phyloP scores from a whole-genome alignment of 1,284 basidiomycete genomes.

The Thecaphora thlaspeos region DNA sequence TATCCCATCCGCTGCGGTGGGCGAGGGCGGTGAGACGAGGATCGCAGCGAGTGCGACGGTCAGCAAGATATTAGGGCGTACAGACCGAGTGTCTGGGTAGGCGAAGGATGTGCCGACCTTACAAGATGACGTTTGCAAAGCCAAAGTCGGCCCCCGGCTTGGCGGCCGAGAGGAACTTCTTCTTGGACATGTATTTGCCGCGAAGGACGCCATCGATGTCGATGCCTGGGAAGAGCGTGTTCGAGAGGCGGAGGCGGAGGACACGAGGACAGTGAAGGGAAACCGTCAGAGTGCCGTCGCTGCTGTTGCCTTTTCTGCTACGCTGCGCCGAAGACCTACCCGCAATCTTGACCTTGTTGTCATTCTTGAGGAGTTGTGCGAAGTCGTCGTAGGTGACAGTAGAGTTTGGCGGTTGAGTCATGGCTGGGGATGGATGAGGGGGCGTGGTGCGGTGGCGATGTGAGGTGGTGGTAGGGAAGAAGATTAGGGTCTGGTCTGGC shows the following conservation, averaged over 20 bases:
- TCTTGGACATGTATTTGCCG: slow-evolving; percentile 91
- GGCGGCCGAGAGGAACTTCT: slow-evolving; percentile 85
- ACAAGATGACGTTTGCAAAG: slow-evolving; percentile 46
- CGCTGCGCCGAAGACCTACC: slow-evolving; percentile 62
- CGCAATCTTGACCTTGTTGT: slow-evolving; percentile 87
- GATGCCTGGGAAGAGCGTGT: slow-evolving; percentile 13
- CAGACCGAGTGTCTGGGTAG: too few species aligned
- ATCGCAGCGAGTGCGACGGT: slow-evolving; percentile 1
- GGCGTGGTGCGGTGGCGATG: too few species aligned
- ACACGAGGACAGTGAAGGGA: neutral
- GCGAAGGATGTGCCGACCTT: too few species aligned
- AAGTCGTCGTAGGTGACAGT: slow-evolving; percentile 31
- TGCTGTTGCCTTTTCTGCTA: neutral
- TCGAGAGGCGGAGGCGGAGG: neutral
- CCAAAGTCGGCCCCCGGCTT: slow-evolving; percentile 67
- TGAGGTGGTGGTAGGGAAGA: too few species aligned
- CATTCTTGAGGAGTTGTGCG: slow-evolving; percentile 62
- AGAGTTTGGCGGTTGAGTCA: too few species aligned
- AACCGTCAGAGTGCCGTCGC: too few species aligned
- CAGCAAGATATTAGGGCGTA: too few species aligned
- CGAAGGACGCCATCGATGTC: slow-evolving; percentile 78
- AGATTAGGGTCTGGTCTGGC: too few species aligned
- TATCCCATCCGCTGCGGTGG: slow-evolving; percentile 22
- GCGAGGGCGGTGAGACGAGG: neutral
- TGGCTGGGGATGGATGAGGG: too few species aligned